These are phyloP conservation scores for Zymoseptoria pseudotritici DNA, from an alignment of 2,329 filamentous ascomycete genomes.

Conservation along the genomic window DNA sequence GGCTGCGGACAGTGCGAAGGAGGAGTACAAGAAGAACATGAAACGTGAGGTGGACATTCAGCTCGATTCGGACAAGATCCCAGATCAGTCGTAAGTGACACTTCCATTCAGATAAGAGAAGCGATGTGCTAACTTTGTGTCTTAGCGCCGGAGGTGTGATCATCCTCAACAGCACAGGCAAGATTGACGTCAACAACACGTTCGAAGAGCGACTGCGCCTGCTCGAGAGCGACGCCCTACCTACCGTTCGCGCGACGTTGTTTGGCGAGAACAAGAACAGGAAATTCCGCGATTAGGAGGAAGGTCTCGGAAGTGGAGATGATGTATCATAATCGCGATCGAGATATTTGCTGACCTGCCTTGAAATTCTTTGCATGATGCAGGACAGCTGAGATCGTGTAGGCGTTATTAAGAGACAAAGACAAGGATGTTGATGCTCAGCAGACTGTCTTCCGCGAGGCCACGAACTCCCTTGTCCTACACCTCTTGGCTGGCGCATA, in stretches of 20 bases:
- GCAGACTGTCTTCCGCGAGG: neutral
- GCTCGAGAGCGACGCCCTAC: constrained; percentile 76
- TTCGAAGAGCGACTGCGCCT: constrained; percentile 84
- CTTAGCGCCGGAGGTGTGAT: constrained; percentile 72
- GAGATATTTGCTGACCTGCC: neutral
- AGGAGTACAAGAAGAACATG: constrained; percentile 73
- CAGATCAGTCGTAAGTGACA: constrained; percentile 70
- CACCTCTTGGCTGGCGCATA: neutral
- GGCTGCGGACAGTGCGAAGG: constrained; percentile 66
- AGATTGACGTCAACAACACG: constrained; percentile 98
- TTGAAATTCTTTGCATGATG: neutral
- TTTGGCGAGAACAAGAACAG: constrained; percentile 95
- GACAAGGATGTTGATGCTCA: neutral
- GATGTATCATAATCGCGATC: neutral
- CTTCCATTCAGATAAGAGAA: constrained; percentile 1
- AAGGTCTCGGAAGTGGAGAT: neutral
- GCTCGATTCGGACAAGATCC: constrained; percentile 68
- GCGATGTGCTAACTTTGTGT: constrained; percentile 18
- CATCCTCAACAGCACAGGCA: constrained; percentile 75
- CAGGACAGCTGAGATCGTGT: neutral
- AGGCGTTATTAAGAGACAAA: neutral
- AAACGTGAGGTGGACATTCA: constrained; percentile 60
- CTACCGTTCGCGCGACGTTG: constrained; percentile 73
- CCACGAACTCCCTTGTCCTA: neutral
- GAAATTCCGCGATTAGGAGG: constrained; percentile 76